A percentile compares a stretch with the other conserved stretches of the same genome.
These are phyloP conservation scores for Smallanthus sonchifolius DNA, from an alignment of 129 eudicot species.

Conservation along the genomic window DNA sequence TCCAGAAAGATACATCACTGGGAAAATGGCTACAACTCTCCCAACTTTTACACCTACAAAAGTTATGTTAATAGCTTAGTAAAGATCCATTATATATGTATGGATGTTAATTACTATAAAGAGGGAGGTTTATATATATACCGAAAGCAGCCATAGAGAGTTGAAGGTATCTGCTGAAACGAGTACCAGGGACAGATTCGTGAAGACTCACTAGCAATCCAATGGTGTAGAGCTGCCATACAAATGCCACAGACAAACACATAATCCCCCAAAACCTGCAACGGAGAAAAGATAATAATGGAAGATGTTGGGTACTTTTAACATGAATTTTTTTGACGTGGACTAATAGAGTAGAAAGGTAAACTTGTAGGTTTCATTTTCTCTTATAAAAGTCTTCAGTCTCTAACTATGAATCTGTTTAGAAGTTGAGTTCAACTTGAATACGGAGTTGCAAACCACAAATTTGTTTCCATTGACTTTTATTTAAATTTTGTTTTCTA, in stretches of 20 bases:
- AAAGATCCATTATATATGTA: background rate
- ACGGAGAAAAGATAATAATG: background rate
- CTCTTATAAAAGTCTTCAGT: too few species aligned
- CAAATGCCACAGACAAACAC: slow-evolving; percentile 38
- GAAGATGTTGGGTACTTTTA: too few species aligned
- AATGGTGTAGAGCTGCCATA: slow-evolving; percentile 65
- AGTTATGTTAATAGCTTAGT: background rate
- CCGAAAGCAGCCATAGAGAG: slow-evolving; percentile 64
- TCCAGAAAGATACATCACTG: slow-evolving; percentile 64
- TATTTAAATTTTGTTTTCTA: too few species aligned
- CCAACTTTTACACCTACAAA: slow-evolving; percentile 59
- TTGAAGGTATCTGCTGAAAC: slow-evolving; percentile 70
- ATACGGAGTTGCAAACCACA: too few species aligned
- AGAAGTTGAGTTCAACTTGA: too few species aligned
- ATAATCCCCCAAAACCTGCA: slow-evolving; percentile 57
- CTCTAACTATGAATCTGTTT: too few species aligned
- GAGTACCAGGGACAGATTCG: slow-evolving; percentile 44
- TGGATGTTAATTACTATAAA: background rate
- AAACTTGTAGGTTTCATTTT: too few species aligned
- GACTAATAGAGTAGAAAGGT: too few species aligned
- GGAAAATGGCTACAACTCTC: slow-evolving; percentile 52
- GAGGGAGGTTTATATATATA: slow-evolving; percentile 18
- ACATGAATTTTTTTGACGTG: too few species aligned
- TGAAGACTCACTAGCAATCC: slow-evolving; percentile 56
- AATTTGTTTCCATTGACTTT: too few species aligned